Evolutionary conservation across 768 basidiomycete species (phyloP).

Genomic region (Crassisporium funariophilum): DNA sequence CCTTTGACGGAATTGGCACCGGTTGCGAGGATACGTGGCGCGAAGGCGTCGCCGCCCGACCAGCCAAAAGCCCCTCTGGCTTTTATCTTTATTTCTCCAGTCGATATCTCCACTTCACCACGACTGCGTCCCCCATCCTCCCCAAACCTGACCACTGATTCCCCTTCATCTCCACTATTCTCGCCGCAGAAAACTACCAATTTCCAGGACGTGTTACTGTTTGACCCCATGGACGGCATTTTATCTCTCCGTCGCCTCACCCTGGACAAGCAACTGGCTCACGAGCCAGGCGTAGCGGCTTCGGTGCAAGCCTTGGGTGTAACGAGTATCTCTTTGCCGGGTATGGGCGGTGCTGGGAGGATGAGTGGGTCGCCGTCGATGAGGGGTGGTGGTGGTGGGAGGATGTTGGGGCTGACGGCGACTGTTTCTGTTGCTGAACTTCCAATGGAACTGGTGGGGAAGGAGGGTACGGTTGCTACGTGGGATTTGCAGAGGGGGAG

Average conservation of each 20-base stretch:
- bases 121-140: slow-evolving; percentile 8
- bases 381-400: slow-evolving; percentile 10
- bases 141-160: slow-evolving; percentile 15
- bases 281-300: slow-evolving; percentile 28
- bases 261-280: slow-evolving; percentile 37
- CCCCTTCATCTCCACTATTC: slow-evolving; percentile 30
- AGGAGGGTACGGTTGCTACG: slow-evolving; percentile 52
- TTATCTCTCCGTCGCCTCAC: slow-evolving; percentile 58
- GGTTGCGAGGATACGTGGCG: slow-evolving; percentile 52
- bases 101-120: slow-evolving; percentile 25
- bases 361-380: slow-evolving; percentile 34
- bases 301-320: slow-evolving; percentile 36
- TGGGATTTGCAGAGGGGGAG: slow-evolving; percentile 61
- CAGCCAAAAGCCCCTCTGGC: slow-evolving; percentile 44
- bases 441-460: slow-evolving; percentile 37
- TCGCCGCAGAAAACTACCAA: slow-evolving; percentile 37
- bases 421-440: slow-evolving; percentile 1
- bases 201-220: slow-evolving; percentile 70
- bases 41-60: slow-evolving; percentile 23
- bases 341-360: slow-evolving; percentile 45
- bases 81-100: slow-evolving; percentile 53
- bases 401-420: not conserved
- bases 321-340: slow-evolving; percentile 66
- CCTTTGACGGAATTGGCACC: slow-evolving; percentile 57
- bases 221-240: slow-evolving; percentile 59